These are phyloP conservation scores for Stagonosporopsis cucurbitacearum DNA, from an alignment of 2,329 filamentous ascomycete species.

Conservation along the genomic window DNA sequence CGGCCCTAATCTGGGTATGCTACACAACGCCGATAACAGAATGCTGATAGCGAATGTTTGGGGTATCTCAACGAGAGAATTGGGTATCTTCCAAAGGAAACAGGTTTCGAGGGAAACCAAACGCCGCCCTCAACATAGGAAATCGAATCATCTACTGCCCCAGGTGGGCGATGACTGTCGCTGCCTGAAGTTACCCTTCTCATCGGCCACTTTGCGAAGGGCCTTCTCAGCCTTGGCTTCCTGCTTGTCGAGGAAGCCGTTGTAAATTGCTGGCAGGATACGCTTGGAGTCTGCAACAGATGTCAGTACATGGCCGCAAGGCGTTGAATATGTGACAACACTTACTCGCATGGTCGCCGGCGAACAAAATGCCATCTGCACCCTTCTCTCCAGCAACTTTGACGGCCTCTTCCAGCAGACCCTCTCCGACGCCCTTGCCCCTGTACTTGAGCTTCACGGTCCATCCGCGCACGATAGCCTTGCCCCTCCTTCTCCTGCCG, in stretches of 20 bases:
- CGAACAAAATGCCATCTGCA: slow-evolving; percentile 75
- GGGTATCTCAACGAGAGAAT: slow-evolving; percentile 40
- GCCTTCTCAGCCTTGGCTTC: slow-evolving; percentile 45
- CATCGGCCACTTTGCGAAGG: slow-evolving; percentile 48
- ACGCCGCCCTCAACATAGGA: slow-evolving; percentile 16
- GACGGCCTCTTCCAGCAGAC: slow-evolving; percentile 76
- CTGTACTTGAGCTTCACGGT: slow-evolving; percentile 75
- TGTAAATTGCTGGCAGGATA: slow-evolving; percentile 44
- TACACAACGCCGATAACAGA: slow-evolving; percentile 13
- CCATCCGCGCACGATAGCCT: slow-evolving; percentile 80
- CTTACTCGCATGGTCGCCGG: slow-evolving; percentile 77
- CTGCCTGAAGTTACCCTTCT: slow-evolving; percentile 49
- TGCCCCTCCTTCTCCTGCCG: slow-evolving; percentile 62
- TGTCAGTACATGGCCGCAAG: slow-evolving; percentile 21
- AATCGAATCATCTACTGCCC: slow-evolving; percentile 40
- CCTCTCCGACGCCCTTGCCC: slow-evolving; percentile 72
- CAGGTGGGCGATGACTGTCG: slow-evolving; percentile 46
- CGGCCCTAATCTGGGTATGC: slow-evolving; percentile 6
- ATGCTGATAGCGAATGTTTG: slow-evolving; percentile 34
- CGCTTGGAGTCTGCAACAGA: slow-evolving; percentile 39
- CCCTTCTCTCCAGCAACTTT: slow-evolving; percentile 70
- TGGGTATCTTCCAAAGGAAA: slow-evolving; percentile 36
- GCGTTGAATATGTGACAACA: slow-evolving; percentile 21
- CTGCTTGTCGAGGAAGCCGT: slow-evolving; percentile 44
- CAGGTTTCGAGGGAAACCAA: slow-evolving; percentile 18